A percentile compares a stretch with the other conserved stretches of the same genome.
phyloP scores from a whole-genome alignment of 768 basidiomycete genomes.

The Terana coerulea region DNA sequence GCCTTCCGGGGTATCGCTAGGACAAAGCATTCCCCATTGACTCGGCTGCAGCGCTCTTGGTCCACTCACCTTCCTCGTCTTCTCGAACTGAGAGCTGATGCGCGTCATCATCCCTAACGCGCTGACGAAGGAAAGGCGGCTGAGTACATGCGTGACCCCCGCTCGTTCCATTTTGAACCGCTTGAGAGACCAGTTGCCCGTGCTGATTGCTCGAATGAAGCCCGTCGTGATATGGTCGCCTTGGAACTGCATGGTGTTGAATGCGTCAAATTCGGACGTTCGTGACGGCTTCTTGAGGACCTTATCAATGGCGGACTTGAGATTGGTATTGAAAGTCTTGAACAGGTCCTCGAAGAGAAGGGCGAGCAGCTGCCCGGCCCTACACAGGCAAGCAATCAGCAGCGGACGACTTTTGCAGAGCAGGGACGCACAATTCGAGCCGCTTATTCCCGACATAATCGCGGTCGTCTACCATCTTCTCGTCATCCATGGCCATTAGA shows the following conservation, averaged over 20 bases:
- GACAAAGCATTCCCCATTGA: slow-evolving; percentile 99
- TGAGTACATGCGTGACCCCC: slow-evolving; percentile 96
- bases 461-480: slow-evolving; percentile 95
- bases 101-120: slow-evolving; percentile 99
- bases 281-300: slow-evolving; percentile 94
- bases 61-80: slow-evolving; percentile 97
- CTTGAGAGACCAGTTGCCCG: slow-evolving; percentile 98
- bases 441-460: slow-evolving; percentile 99
- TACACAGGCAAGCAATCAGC: no score
- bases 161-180: slow-evolving; percentile 99
- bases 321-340: slow-evolving; percentile 96
- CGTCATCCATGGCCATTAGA: slow-evolving; percentile 94
- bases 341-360: slow-evolving; percentile 97
- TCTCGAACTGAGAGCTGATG: slow-evolving; percentile 98
- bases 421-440: slow-evolving; percentile 80
- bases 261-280: slow-evolving; percentile 91
- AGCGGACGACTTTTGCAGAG: neutral
- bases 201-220: slow-evolving; percentile 95
- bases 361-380: slow-evolving; percentile 93
- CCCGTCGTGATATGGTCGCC: slow-evolving; percentile 96
- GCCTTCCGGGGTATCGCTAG: slow-evolving; percentile 98
- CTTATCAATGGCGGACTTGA: slow-evolving; percentile 95
- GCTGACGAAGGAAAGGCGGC: slow-evolving; percentile 92
- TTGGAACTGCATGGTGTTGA: slow-evolving; percentile 91
- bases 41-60: slow-evolving; percentile 95